phyloP scores from a whole-genome alignment of 371 early-diverging fungal species.

The Apophysomyces variabilis region DNA sequence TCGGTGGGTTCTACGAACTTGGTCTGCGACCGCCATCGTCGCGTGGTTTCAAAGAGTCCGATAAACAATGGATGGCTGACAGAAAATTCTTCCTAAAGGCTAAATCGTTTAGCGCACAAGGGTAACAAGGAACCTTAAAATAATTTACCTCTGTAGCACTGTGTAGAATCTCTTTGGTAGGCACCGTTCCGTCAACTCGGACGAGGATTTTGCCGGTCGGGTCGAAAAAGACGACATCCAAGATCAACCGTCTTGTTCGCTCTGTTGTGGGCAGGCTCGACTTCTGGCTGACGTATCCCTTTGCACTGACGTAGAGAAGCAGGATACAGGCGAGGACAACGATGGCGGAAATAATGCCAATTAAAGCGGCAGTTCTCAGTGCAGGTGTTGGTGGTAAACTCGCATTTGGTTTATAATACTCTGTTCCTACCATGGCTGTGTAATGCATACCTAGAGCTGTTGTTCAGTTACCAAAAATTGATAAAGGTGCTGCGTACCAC shows the following conservation, averaged over 20 bases:
- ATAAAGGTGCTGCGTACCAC: constrained; percentile 31
- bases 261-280: neutral
- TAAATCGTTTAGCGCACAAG: neutral
- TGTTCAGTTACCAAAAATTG: neutral
- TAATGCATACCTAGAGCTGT: constrained; percentile 49
- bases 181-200: constrained; percentile 45
- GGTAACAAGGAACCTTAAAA: neutral
- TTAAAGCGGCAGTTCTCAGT: constrained; percentile 31
- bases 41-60: constrained; percentile 27
- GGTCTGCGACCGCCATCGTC: constrained; percentile 17
- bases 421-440: constrained; percentile 46
- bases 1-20: constrained; percentile 8
- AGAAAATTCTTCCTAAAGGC: constrained; percentile 16
- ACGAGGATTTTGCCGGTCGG: constrained; percentile 45
- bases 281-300: constrained; percentile 5
- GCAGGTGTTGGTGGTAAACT: constrained; percentile 33
- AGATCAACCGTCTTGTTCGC: constrained; percentile 27
- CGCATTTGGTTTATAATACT: constrained; percentile 26
- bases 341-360: constrained; percentile 43
- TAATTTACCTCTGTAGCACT: constrained; percentile 1
- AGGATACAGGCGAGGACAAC: constrained; percentile 39
- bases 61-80: constrained; percentile 35
- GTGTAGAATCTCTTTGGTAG: constrained; percentile 28
- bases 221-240: constrained; percentile 45
- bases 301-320: constrained; percentile 25